phyloP scores from a whole-genome alignment of 352 stramenopile species.

The Phytophthora foliorum region DNA sequence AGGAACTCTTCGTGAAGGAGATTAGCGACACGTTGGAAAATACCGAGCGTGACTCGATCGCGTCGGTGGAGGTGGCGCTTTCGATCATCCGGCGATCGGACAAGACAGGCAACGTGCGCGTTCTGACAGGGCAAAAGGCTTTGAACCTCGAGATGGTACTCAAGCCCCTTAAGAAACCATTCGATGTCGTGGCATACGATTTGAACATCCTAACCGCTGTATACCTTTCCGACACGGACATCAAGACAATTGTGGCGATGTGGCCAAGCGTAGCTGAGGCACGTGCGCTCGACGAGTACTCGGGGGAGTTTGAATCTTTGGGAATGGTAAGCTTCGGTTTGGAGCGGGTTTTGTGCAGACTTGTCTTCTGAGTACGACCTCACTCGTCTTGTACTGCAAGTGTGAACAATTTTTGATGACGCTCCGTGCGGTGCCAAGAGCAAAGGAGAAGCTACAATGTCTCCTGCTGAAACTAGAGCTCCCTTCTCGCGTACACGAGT shows the following conservation, averaged over 20 bases:
- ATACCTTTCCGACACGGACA: constrained; percentile 36
- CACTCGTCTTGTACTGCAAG: constrained; percentile 16
- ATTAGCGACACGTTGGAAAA: neutral
- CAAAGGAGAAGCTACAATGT: constrained; percentile 42
- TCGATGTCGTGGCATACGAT: constrained; percentile 31
- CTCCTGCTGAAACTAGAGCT: constrained; percentile 41
- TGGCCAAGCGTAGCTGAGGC: constrained; percentile 41
- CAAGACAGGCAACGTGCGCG: constrained; percentile 19
- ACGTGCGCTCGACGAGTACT: constrained; percentile 31
- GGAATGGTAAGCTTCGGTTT: constrained; percentile 30
- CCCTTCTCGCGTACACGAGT: constrained; percentile 25
- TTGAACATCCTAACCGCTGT: constrained; percentile 37
- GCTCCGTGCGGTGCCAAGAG: constrained; percentile 29
- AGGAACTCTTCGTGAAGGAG: constrained; percentile 18
- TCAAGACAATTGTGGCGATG: constrained; percentile 44
- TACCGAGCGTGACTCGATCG: constrained; percentile 6
- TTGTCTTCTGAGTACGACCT: neutral
- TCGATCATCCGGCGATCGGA: neutral
- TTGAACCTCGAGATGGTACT: constrained; percentile 36
- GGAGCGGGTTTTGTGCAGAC: neutral
- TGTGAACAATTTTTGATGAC: constrained; percentile 42
- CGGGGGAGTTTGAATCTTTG: constrained; percentile 23
- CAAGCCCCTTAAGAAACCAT: constrained; percentile 23
- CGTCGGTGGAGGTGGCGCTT: neutral
- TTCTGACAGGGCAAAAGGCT: constrained; percentile 39